Conservation (phyloP, 2,329 filamentous ascomycete genomes). For the Microsporum audouinii region DNA sequence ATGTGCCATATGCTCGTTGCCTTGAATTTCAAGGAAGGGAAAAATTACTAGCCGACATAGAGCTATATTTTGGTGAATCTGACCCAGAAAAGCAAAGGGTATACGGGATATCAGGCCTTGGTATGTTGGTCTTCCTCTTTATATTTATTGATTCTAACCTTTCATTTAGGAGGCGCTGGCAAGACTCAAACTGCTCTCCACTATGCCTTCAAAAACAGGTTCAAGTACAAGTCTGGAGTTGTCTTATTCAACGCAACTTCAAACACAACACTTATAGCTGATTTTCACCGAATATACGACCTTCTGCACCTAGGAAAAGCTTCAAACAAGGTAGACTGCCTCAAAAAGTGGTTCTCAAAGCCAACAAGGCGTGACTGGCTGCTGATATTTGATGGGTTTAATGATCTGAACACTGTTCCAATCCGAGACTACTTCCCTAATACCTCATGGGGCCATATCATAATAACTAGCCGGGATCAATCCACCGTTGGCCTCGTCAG, state of each 20-base stretch:
- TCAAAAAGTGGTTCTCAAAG: constrained; percentile 9
- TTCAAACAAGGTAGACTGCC: background rate
- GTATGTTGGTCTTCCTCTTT: background rate
- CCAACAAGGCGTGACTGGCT: constrained; percentile 14
- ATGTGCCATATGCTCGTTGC: background rate
- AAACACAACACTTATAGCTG: constrained; percentile 2
- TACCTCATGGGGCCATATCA: constrained; percentile 10
- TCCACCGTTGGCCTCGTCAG: constrained; percentile 3
- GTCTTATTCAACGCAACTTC: constrained; percentile 6
- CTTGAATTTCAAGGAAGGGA: constrained; percentile 5
- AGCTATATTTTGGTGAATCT: constrained; percentile 4
- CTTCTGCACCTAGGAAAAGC: background rate
- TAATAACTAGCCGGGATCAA: constrained; percentile 10
- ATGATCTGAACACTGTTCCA: constrained; percentile 11
- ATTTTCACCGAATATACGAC: constrained; percentile 4
- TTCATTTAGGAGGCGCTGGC: constrained; percentile 7
- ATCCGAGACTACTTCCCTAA: constrained; percentile 8
- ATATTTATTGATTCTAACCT: background rate
- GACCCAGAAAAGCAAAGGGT: background rate
- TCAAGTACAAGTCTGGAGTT: constrained; percentile 6
- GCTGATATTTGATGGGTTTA: constrained; percentile 17
- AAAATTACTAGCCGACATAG: background rate
- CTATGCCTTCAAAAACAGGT: constrained; percentile 6
- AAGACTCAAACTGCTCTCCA: constrained; percentile 9
- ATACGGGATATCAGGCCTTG: constrained; percentile 7